Base-by-base conservation (phyloP, 371 early-diverging fungal genomes). In the Apophysomyces trapeziformis region DNA sequence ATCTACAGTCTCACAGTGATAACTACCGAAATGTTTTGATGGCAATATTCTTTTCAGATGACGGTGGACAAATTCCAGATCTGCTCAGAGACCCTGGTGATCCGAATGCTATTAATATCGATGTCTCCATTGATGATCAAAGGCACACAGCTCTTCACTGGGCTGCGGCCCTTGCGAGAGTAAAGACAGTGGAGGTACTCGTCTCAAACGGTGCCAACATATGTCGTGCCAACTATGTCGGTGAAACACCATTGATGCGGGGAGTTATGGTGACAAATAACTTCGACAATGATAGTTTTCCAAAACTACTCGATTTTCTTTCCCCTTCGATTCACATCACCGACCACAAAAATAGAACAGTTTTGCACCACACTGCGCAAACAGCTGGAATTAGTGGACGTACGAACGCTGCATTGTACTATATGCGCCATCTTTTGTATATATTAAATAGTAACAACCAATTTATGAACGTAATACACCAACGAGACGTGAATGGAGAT, bases 91-190 rank as follows among this genome's bases (percentile, higher is more conserved):
- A 77, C 12, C 69, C 80, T 11, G 37, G 69, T 4, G 85, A 83
- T 7, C n/a, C 54, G 7, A 21, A 16, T 21, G 21, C 9, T 26
- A 21, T 50, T 26, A 50, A 50, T 11, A 50, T 50, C 9, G 54
- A 97, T 75, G 76, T 95, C 32, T 85, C 89, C 16, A 92, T 98
- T 43, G 98, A 98, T 63, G 96, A 95, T 46, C 93, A 93, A 57
- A 97, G 97, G 1, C 96, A 99, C 68, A 93, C 97, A 0, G 87
- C 96, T 6, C 76, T 96, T 13, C 99, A 99, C 68, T 99, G 97
- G 97, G 97, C 98, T 0, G 93, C 96, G 7, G 94, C 97, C 7
- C 87, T 98, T 70, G 97, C 92, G 0, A 84, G 92, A 18, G 84
- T 93, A 37, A 81, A 89, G 43, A 82, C 94, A 7, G 86, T 97